Base-by-base conservation (phyloP, 2,329 filamentous ascomycete species). In the Aspergillus spinulosporus region DNA sequence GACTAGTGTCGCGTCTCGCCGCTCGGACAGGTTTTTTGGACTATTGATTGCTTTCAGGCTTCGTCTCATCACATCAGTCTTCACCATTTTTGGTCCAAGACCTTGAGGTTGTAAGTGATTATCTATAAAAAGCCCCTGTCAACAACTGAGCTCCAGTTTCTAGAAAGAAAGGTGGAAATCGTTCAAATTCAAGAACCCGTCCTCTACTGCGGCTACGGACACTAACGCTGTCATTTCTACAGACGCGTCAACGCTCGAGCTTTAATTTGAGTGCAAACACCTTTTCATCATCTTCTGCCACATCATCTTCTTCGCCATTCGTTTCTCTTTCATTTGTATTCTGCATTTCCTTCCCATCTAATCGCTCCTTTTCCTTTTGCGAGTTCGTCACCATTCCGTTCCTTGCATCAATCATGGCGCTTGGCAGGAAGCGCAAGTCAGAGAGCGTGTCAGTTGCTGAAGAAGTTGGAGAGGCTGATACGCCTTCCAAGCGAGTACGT, bases 351-450 rank as follows among this genome's bases (percentile, higher is more conserved):
- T 45, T 49, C 34, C 14, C 12, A n/a, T 4, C 15, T 14, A 21
- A 14, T 14, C 3, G 31, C 21, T 12, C 26, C 4, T 8, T 34
- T 36, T 4, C 7, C 8, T 12, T 11, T 44, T 8, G 28, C 28
- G 9, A 14, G 12, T 50, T 34, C 15, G 49, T 59, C 48, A 37
- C 31, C 31, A 49, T 45, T 26, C 43, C 39, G 14, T 52, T 47
- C 32, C 43, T 47, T 42, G 43, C 46, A 44, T 47, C 42, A 42
- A 49, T 44, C 53, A 55, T 58, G 59, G 44, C 59, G 44, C 54
- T 53, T 32, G 47, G 49, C 36, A 56, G 44, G 42, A 72, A 71
- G 60, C 70, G 70, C 60, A 69, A 67, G 59, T 64, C 66, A 2
- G 62, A 63, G 43, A 58, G 54, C 57, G 61, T 60, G 15, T 52